These are phyloP conservation scores for Diaporthe capsici DNA, from an alignment of 2,329 filamentous ascomycete species.

Conservation along the genomic window DNA sequence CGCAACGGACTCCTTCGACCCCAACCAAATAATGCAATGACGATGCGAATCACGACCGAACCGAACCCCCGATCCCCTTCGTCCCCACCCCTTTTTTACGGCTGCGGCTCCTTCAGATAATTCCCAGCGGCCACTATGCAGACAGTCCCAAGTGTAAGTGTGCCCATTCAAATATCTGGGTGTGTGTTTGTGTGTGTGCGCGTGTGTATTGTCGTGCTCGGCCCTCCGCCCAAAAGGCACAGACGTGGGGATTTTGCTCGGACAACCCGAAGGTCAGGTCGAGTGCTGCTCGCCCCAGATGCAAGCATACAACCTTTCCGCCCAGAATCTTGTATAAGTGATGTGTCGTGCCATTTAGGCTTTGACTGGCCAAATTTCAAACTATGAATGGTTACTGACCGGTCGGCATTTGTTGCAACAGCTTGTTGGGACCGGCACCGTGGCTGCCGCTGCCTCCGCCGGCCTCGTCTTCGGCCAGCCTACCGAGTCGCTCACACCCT, in stretches of 20 bases:
- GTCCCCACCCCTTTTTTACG: constrained; percentile 48
- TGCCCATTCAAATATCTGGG: constrained; percentile 41
- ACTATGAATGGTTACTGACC: constrained; percentile 29
- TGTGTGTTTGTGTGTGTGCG: background rate
- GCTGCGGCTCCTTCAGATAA: constrained; percentile 50
- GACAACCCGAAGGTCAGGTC: background rate
- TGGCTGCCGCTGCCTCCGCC: constrained; percentile 71
- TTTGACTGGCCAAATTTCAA: background rate
- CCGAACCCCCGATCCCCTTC: constrained; percentile 51
- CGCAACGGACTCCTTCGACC: constrained; percentile 5
- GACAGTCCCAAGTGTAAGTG: constrained; percentile 63
- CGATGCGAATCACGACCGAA: constrained; percentile 54
- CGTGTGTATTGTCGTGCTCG: constrained; percentile 21
- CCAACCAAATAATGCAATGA: constrained; percentile 51
- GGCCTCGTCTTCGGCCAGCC: constrained; percentile 72
- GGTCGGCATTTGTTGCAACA: constrained; percentile 46
- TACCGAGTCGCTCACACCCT: constrained; percentile 53
- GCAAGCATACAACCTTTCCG: background rate
- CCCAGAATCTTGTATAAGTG: constrained; percentile 17
- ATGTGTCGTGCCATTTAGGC: background rate
- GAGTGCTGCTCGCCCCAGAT: background rate
- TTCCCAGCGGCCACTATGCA: constrained; percentile 53
- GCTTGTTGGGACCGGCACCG: constrained; percentile 74
- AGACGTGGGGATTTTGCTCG: constrained; percentile 26
- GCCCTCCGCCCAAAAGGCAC: constrained; percentile 10